Percentiles rank a stretch among this genome's conserved stretches.
phyloP scores from a whole-genome alignment of 2,329 filamentous ascomycete species.

The Blastomyces silverae region DNA sequence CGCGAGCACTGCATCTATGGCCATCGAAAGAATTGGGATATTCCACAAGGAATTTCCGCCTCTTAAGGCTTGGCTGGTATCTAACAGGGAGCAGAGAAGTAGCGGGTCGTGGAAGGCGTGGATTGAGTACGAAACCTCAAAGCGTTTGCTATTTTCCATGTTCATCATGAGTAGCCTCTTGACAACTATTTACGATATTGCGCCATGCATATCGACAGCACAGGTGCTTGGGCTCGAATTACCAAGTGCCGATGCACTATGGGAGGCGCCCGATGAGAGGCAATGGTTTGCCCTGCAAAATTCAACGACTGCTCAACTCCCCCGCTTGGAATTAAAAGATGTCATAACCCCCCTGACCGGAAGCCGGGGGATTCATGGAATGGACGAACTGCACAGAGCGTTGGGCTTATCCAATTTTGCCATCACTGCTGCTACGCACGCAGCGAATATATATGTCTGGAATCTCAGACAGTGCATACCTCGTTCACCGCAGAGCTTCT shows the following conservation, averaged over 20 bases:
- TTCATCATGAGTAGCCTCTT: background rate
- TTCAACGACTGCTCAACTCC: background rate
- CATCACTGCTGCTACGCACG: background rate
- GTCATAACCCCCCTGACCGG: background rate
- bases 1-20: background rate
- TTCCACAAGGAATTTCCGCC: background rate
- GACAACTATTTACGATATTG: slow-evolving; percentile 1
- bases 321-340: background rate
- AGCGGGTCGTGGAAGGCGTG: background rate
- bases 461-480: background rate
- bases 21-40: background rate
- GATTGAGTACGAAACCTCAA: slow-evolving; percentile 6
- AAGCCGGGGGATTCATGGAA: background rate
- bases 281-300: background rate
- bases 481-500: background rate
- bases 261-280: background rate
- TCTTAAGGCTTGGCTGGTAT: background rate
- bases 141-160: slow-evolving; percentile 23
- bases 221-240: slow-evolving; percentile 2
- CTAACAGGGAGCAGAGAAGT: background rate
- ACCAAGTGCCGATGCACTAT: background rate
- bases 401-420: background rate
- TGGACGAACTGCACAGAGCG: no score
- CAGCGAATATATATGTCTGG: background rate
- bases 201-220: slow-evolving; percentile 4